Conservation (phyloP, 1,284 basidiomycete genomes). For the Pseudozyma flocculosa region DNA sequence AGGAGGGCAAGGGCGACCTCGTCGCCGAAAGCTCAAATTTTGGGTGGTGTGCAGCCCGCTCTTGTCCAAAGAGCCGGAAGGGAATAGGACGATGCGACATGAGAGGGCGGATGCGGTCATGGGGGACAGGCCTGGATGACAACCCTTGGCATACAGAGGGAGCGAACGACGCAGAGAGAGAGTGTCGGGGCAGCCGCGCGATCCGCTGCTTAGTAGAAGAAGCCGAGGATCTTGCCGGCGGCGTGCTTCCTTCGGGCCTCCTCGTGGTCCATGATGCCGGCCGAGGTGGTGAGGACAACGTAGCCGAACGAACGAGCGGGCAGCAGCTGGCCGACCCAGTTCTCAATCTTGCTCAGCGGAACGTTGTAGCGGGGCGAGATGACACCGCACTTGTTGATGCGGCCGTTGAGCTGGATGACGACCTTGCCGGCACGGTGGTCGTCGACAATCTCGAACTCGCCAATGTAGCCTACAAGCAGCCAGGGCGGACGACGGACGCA, state of each 20-base stretch:
- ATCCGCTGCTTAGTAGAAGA: conserved; percentile 51
- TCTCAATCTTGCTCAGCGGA: conserved; percentile 86
- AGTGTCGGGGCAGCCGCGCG: background rate
- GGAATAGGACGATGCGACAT: too few species aligned
- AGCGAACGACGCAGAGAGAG: too few species aligned
- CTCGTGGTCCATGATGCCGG: conserved; percentile 98
- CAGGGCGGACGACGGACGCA: too few species aligned
- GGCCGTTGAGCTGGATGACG: conserved; percentile 96
- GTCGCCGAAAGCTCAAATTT: too few species aligned
- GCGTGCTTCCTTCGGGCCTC: conserved; percentile 98
- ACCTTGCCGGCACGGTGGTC: conserved; percentile 99
- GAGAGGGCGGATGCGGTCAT: too few species aligned
- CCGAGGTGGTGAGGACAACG: conserved; percentile 95
- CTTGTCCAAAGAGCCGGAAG: too few species aligned
- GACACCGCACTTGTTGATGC: conserved; percentile 95
- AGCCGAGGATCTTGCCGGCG: conserved; percentile 71
- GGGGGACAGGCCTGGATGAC: too few species aligned
- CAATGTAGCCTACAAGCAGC: conserved; percentile 90
- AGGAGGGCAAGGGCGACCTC: too few species aligned
- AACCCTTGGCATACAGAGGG: background rate
- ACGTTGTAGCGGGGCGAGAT: conserved; percentile 99
- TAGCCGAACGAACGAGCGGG: conserved; percentile 84
- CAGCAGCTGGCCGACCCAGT: conserved; percentile 65
- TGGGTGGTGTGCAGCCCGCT: too few species aligned
- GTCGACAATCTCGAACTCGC: conserved; percentile 98